Conservation (phyloP, 1,284 basidiomycete species). For the Exobasidium cylindrosporum region DNA sequence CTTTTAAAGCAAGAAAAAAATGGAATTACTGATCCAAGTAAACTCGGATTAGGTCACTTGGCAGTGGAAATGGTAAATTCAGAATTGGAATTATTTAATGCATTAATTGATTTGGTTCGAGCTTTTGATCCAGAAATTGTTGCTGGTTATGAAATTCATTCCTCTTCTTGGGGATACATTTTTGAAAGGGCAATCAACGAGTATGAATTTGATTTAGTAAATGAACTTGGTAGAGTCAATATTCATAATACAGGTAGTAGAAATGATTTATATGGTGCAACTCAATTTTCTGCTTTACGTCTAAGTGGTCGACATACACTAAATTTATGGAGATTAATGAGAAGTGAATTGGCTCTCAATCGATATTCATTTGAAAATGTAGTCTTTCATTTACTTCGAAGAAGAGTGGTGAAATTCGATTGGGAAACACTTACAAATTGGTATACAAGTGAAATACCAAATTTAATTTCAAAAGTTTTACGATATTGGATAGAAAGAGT, state of each 20-base stretch:
- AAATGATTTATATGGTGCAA: conserved; percentile 65
- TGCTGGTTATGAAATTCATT: conserved; percentile 87
- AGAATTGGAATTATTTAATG: conserved; percentile 81
- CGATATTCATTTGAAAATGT: conserved; percentile 89
- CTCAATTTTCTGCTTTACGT: conserved; percentile 77
- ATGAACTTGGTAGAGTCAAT: conserved; percentile 55
- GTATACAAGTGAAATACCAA: conserved; percentile 59
- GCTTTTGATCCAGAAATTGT: conserved; percentile 86
- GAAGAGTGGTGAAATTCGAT: conserved; percentile 69
- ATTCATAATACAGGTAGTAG: conserved; percentile 40
- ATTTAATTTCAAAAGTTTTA: conserved; percentile 24
- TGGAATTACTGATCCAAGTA: conserved; percentile 11
- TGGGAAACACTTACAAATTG: conserved; percentile 68
- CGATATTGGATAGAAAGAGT: conserved; percentile 39
- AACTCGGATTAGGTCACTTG: conserved; percentile 36
- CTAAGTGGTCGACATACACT: conserved; percentile 84
- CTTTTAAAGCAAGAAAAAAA: conserved; percentile 23
- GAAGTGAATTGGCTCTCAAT: conserved; percentile 74
- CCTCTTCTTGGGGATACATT: conserved; percentile 85
- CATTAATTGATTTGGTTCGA: conserved; percentile 70
- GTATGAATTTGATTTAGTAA: conserved; percentile 50
- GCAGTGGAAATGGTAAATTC: conserved; percentile 64
- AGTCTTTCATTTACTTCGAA: conserved; percentile 59
- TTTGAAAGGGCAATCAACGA: conserved; percentile 64
- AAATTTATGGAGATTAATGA: conserved; percentile 88